Percentiles rank a stretch among this genome's conserved stretches.
These are phyloP conservation scores for Alternaria viburni DNA, from an alignment of 2,329 filamentous ascomycete species.

Conservation along the genomic window DNA sequence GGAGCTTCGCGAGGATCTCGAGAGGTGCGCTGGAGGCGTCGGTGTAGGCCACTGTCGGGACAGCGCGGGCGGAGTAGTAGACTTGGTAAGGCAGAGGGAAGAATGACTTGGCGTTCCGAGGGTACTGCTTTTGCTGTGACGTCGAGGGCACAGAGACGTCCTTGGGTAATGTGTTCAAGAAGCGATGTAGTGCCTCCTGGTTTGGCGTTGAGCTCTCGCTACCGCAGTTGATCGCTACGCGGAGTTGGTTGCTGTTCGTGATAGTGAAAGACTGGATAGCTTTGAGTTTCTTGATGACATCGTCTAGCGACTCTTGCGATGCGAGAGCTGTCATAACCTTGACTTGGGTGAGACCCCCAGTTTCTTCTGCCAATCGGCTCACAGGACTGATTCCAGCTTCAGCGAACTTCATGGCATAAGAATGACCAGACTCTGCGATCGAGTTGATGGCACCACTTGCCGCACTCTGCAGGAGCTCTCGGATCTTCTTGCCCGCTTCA, in stretches of 20 bases:
- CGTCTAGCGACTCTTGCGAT: conserved; percentile 73
- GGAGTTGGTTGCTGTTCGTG: conserved; percentile 69
- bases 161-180: conserved; percentile 67
- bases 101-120: conserved; percentile 71
- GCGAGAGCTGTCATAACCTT: conserved; percentile 82
- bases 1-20: conserved; percentile 85
- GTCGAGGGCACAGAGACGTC: conserved; percentile 37
- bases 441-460: conserved; percentile 90
- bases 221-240: conserved; percentile 86
- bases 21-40: conserved; percentile 77
- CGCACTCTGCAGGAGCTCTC: conserved; percentile 83
- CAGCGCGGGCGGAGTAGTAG: conserved; percentile 84
- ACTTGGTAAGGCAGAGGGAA: conserved; percentile 97
- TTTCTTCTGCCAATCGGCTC: conserved; percentile 78
- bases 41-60: conserved; percentile 85
- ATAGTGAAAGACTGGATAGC: conserved; percentile 81
- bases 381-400: conserved; percentile 77
- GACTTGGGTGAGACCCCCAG: conserved; percentile 88
- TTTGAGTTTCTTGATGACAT: conserved; percentile 83
- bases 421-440: conserved; percentile 88
- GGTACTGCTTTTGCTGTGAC: conserved; percentile 45
- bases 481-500: conserved; percentile 80
- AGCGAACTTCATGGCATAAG: conserved; percentile 82
- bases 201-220: conserved; percentile 74
- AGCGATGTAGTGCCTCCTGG: conserved; percentile 71